Evolutionary conservation across 768 basidiomycete genomes (phyloP), one percentile per base, ranked within the genome.

Genomic region (Tulasnella sp.): DNA sequence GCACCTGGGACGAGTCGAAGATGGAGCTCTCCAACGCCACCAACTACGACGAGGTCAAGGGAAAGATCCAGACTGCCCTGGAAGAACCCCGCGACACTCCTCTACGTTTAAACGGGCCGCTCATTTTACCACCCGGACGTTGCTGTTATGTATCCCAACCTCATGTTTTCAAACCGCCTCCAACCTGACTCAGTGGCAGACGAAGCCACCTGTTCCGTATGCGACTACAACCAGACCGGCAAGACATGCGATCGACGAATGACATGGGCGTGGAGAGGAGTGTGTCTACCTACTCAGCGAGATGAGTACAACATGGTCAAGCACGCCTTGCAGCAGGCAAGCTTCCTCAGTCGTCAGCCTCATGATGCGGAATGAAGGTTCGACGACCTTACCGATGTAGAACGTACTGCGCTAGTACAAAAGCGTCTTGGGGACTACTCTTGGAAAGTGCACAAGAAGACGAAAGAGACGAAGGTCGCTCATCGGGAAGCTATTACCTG

Each of bases 121-220:
- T 98, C n/a, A 63, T 98, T 99, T 68, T 99, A 99, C 72, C 96
- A 99, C 71, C 73, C 98, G 66, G 96, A 99, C 67, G 96, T 99
- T 63, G 96, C 96, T 2, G 96, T 96, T 63, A 99, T 99, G 96
- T 98, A 99, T 70, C 96, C 96, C 59, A 99, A 98, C 71, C 98
- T 99, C 80, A 99, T 99, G 96, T 84, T 99, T 76, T 97, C 93
- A 17, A 99, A 99, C 69, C 89, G 96, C 31, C 78, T 99, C 1
- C 96, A 99, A 65, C 96, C 96, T 1, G 96, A 99, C 72, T 96
- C 96, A 1, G 87, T 98, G 74, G 86, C 97, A 9, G 91, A 93
- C 66, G 96, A 98, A 70, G 83, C 94, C 19, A 86, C 85, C 17
- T 99, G 96, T 67, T 96, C 96, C 1, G 92, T 97, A 1, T 99